phyloP scores from a whole-genome alignment of 2,329 filamentous ascomycete species.

The Dothideomycetidae sp. region DNA sequence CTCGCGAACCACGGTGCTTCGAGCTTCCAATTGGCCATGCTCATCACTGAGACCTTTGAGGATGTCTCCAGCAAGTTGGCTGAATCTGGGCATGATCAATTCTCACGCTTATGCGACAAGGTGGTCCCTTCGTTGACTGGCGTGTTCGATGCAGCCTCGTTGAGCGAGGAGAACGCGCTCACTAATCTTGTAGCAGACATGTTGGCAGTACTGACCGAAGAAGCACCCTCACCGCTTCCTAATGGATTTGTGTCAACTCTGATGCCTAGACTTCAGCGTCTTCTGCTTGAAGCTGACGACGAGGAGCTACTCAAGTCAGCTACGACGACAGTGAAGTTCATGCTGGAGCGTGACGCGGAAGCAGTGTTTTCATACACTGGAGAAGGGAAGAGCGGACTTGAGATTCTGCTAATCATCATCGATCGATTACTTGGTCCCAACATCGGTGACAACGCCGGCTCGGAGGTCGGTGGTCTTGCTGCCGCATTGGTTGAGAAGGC shows the following conservation, averaged over 20 bases:
- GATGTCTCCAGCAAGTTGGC: slow-evolving; percentile 61
- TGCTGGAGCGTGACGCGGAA: slow-evolving; percentile 76
- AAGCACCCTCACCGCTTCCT: slow-evolving; percentile 73
- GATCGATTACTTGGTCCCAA: slow-evolving; percentile 71
- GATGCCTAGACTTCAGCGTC: slow-evolving; percentile 71
- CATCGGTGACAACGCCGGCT: slow-evolving; percentile 85
- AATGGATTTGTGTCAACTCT: slow-evolving; percentile 70
- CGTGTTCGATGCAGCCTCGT: slow-evolving; percentile 73
- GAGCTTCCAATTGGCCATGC: slow-evolving; percentile 80
- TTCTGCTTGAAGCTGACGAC: slow-evolving; percentile 73
- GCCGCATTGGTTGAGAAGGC: slow-evolving; percentile 93
- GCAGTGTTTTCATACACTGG: slow-evolving; percentile 82
- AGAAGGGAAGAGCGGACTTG: slow-evolving; percentile 67
- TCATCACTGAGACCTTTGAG: slow-evolving; percentile 84
- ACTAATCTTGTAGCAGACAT: slow-evolving; percentile 80
- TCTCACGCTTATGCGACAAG: slow-evolving; percentile 66
- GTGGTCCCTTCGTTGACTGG: slow-evolving; percentile 77
- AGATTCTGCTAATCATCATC: slow-evolving; percentile 81
- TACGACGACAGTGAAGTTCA: slow-evolving; percentile 74
- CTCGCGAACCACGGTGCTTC: slow-evolving; percentile 76
- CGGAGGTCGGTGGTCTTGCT: slow-evolving; percentile 89
- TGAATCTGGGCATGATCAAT: slow-evolving; percentile 50
- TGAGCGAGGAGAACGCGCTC: slow-evolving; percentile 73
- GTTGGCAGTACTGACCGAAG: slow-evolving; percentile 63
- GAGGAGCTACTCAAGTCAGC: slow-evolving; percentile 78